These are phyloP conservation scores for Tricholoma flavovirens DNA, from an alignment of 768 basidiomycete species.

Conservation along the genomic window DNA sequence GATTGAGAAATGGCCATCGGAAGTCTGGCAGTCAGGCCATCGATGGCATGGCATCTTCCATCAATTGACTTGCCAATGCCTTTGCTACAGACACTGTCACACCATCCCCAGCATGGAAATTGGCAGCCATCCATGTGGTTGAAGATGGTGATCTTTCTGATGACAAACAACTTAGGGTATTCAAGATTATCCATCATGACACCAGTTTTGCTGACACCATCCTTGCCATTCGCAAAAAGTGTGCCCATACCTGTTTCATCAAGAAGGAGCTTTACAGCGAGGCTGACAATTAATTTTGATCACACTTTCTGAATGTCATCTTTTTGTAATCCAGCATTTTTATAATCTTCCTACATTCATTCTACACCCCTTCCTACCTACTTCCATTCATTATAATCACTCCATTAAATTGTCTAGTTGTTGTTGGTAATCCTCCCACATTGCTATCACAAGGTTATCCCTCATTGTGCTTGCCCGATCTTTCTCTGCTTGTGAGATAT, in stretches of 20 bases:
- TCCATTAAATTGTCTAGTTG: neutral
- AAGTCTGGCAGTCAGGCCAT: slow-evolving; percentile 13
- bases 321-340: slow-evolving; percentile 4
- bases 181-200: slow-evolving; percentile 14
- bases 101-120: slow-evolving; percentile 7
- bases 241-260: slow-evolving; percentile 8
- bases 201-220: slow-evolving; percentile 12
- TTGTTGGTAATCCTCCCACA: slow-evolving; percentile 20
- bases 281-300: neutral
- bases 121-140: slow-evolving; percentile 11
- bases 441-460: slow-evolving; percentile 19
- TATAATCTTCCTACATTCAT: neutral
- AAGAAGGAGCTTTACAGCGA: slow-evolving; percentile 5
- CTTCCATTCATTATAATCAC: neutral
- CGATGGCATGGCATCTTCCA: slow-evolving; percentile 12
- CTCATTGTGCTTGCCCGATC: slow-evolving; percentile 9
- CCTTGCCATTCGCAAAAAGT: slow-evolving; percentile 12
- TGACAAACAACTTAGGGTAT: slow-evolving; percentile 11
- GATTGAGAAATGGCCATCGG: neutral
- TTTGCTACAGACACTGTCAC: slow-evolving; percentile 6
- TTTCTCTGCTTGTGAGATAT: slow-evolving; percentile 16
- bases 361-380: neutral
- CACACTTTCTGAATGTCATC: slow-evolving; percentile 4
- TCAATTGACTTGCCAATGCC: slow-evolving; percentile 12
- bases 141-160: slow-evolving; percentile 18